Conservation (phyloP, 148 eudicot genomes). For the Rhododendron mucronatum region DNA sequence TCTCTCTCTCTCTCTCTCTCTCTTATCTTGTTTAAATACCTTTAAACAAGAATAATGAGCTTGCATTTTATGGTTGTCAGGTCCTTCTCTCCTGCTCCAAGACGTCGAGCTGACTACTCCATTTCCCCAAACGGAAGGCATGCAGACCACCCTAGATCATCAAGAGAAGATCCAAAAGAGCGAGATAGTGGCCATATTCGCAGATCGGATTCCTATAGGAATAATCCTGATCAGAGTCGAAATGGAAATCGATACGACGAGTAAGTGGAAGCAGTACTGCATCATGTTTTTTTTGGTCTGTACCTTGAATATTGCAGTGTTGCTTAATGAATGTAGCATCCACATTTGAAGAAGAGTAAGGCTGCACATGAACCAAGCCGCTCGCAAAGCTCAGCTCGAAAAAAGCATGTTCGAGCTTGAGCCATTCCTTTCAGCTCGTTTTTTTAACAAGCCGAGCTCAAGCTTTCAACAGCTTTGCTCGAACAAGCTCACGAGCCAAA, state of each 20-base stretch:
- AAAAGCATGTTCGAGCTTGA: too few species aligned
- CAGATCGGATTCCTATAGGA: slow-evolving; percentile 37
- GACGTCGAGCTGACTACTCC: slow-evolving; percentile 42
- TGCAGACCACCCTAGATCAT: slow-evolving; percentile 43
- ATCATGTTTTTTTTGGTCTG: not conserved
- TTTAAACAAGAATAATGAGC: not conserved
- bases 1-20: too few species aligned
- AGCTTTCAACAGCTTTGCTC: too few species aligned
- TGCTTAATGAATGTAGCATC: not conserved
- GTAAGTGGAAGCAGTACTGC: slow-evolving; percentile 11
- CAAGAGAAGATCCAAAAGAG: slow-evolving; percentile 32
- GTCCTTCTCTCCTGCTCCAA: slow-evolving; percentile 58
- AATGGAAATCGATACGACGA: slow-evolving; percentile 35
- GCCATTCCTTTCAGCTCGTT: too few species aligned
- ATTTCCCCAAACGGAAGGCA: slow-evolving; percentile 50
- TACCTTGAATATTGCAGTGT: not conserved
- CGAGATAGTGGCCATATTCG: slow-evolving; percentile 25
- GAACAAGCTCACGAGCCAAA: too few species aligned
- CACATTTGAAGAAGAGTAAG: not conserved
- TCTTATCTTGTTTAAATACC: not conserved
- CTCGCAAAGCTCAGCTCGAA: too few species aligned
- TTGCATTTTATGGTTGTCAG: slow-evolving; percentile 23
- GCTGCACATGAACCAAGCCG: too few species aligned
- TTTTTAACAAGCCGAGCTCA: too few species aligned
- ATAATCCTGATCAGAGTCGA: slow-evolving; percentile 23